These are phyloP conservation scores for Discostella pseudostelligera DNA, from an alignment of 108 stramenopile species.

Conservation along the genomic window DNA sequence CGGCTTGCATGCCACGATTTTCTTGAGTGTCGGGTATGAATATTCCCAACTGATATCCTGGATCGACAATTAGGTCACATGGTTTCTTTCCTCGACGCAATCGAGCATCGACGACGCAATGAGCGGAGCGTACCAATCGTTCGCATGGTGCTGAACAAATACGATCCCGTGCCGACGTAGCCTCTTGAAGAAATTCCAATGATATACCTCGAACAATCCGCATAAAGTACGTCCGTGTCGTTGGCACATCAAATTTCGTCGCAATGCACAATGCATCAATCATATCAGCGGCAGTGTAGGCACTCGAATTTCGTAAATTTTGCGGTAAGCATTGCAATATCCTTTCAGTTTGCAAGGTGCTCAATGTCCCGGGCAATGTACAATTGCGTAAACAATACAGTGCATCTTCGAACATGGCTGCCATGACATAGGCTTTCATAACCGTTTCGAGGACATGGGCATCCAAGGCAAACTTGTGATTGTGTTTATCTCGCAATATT, in stretches of 20 bases:
- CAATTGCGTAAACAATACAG: slow-evolving; percentile 85
- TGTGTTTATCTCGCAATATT: slow-evolving; percentile 66
- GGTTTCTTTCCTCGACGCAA: slow-evolving; percentile 83
- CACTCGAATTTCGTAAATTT: slow-evolving; percentile 81
- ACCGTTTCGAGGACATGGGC: slow-evolving; percentile 75
- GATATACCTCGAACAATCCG: slow-evolving; percentile 89
- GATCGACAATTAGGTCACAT: slow-evolving; percentile 76
- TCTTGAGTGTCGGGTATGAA: slow-evolving; percentile 89
- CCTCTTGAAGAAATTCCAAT: slow-evolving; percentile 90
- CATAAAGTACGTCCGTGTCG: slow-evolving; percentile 83
- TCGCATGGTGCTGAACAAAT: slow-evolving; percentile 92
- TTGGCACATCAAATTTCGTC: slow-evolving; percentile 85
- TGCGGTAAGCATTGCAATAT: slow-evolving; percentile 84
- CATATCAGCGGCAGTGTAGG: slow-evolving; percentile 88
- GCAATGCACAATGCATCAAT: slow-evolving; percentile 90
- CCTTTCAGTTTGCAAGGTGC: slow-evolving; percentile 67
- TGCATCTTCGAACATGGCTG: slow-evolving; percentile 92
- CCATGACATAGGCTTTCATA: slow-evolving; percentile 89
- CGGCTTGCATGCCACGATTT: slow-evolving; percentile 88
- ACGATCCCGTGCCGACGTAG: slow-evolving; percentile 85
- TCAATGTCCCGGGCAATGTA: slow-evolving; percentile 74
- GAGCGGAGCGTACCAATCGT: slow-evolving; percentile 73
- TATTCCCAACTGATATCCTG: slow-evolving; percentile 86
- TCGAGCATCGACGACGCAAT: slow-evolving; percentile 87
- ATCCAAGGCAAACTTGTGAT: slow-evolving; percentile 83